Evolutionary conservation across 257 asterid genomes (phyloP).

Genomic region (Scutellaria galericulata): DNA sequence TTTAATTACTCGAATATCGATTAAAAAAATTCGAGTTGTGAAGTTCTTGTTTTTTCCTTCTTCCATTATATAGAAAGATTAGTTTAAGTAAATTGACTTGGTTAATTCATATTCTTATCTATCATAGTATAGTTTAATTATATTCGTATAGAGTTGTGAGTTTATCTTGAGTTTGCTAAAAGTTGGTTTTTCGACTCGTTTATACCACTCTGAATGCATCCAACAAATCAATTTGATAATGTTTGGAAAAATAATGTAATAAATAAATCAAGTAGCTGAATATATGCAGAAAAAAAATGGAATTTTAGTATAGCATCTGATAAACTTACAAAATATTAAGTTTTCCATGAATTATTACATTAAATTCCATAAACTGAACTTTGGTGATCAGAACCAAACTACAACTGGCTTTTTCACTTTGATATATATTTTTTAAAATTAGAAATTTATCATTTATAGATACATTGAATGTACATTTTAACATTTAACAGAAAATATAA

Average conservation of each 20-base stretch:
- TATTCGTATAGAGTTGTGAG: no score
- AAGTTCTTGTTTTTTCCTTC: no score
- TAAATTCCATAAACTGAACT: not conserved
- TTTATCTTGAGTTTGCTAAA: no score
- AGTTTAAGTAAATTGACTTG: no score
- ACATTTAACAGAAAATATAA: not conserved
- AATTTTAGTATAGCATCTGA: not conserved
- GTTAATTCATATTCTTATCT: no score
- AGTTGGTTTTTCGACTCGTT: no score
- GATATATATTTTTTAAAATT: not conserved
- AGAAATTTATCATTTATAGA: not conserved
- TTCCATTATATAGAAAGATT: no score
- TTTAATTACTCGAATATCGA: no score
- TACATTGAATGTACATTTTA: constrained; percentile 3
- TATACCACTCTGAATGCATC: no score
- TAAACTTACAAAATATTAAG: not conserved
- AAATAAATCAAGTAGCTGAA: constrained; percentile 16
- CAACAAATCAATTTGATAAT: no score
- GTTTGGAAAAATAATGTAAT: not conserved
- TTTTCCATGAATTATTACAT: not conserved
- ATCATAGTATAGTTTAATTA: no score
- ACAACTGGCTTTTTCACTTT: not conserved
- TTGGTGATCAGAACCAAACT: not conserved
- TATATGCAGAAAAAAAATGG: not conserved
- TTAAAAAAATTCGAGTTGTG: no score